Conservation (phyloP, 2,329 filamentous ascomycete species). For the Diaporthe velutina region DNA sequence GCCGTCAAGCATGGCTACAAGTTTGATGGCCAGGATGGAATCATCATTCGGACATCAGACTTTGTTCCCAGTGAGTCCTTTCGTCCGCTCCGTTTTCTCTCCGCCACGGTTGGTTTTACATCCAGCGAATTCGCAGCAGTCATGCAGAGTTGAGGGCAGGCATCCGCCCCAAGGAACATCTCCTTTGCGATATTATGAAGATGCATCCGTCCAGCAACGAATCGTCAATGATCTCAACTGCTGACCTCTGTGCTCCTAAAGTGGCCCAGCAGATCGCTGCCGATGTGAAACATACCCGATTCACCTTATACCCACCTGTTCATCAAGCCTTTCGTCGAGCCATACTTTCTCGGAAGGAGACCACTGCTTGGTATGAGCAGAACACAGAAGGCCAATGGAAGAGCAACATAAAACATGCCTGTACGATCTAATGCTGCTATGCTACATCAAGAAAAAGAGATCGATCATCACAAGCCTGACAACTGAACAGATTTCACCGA, state of each 20-base stretch:
- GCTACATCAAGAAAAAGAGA: not conserved
- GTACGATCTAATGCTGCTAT: not conserved
- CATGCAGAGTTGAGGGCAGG: not conserved
- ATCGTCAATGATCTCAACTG: no score
- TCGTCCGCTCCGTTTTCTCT: not conserved
- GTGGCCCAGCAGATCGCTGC: conserved; percentile 20
- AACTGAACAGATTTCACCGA: conserved; percentile 18
- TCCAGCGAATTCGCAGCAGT: not conserved
- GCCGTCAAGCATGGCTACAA: conserved; percentile 27
- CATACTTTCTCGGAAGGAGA: conserved; percentile 9
- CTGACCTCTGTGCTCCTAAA: not conserved
- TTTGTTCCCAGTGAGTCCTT: conserved; percentile 4
- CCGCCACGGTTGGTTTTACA: not conserved
- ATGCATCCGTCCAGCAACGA: not conserved
- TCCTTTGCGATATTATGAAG: no score
- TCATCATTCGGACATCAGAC: conserved; percentile 10
- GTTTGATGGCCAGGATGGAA: not conserved
- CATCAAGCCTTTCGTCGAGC: conserved; percentile 26
- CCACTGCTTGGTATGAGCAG: conserved; percentile 22
- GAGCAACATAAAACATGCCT: conserved; percentile 22
- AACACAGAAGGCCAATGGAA: conserved; percentile 8
- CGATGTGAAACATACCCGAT: not conserved
- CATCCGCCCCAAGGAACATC: no score
- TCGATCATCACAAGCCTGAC: not conserved
- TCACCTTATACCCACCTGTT: not conserved